These are phyloP conservation scores for Lepidium africanum DNA, from an alignment of 345 rosid genomes.

Conservation along the genomic window DNA sequence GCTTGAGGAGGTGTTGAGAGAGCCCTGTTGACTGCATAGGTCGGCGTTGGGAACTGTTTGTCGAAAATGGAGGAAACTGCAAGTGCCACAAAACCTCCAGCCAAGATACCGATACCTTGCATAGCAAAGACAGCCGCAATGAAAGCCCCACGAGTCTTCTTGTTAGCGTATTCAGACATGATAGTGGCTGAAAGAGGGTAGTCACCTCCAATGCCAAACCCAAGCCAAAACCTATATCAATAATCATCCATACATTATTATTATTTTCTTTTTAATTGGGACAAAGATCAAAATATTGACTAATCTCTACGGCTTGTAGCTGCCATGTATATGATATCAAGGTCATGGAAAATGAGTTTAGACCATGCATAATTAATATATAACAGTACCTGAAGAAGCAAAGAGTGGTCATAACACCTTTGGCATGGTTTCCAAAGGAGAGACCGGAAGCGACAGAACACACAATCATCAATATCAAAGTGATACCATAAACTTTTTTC, in stretches of 20 bases:
- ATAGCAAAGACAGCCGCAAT: constrained; percentile 78
- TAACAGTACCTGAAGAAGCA: constrained; percentile 26
- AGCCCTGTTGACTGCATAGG: constrained; percentile 29
- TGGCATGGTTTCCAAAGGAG: constrained; percentile 11
- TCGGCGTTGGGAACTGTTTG: constrained; percentile 34
- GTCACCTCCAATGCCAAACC: constrained; percentile 80
- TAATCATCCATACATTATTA: neutral
- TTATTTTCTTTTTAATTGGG: no score
- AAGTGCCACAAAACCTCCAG: constrained; percentile 56
- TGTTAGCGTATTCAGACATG: constrained; percentile 79
- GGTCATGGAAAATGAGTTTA: no score
- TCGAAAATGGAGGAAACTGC: constrained; percentile 31
- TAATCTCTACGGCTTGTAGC: no score
- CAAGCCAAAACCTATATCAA: constrained; percentile 49
- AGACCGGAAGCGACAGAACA: constrained; percentile 27
- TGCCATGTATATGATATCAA: no score
- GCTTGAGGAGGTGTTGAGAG: constrained; percentile 56
- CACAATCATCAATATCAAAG: constrained; percentile 28
- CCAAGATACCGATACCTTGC: constrained; percentile 79
- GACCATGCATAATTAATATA: no score
- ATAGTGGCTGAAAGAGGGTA: constrained; percentile 81
- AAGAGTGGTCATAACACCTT: constrained; percentile 30
- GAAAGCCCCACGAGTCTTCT: constrained; percentile 75
- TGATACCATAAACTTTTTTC: constrained; percentile 44
- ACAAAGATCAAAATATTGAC: no score